phyloP scores from a whole-genome alignment of 2,329 filamentous ascomycete genomes.

The Dothistroma pini region DNA sequence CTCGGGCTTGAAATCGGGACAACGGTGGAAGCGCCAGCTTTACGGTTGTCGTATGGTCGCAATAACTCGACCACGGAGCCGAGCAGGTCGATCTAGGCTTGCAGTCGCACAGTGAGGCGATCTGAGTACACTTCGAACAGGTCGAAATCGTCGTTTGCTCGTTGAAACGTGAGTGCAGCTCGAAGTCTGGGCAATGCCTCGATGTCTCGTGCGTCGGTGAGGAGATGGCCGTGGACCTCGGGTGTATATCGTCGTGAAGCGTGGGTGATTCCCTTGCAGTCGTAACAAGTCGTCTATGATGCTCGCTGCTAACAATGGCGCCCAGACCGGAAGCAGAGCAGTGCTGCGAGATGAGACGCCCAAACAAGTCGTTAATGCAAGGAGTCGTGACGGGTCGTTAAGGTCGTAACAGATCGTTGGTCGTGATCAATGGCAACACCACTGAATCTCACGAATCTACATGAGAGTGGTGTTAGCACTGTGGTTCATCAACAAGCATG shows the following conservation, averaged over 20 bases:
- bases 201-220: not conserved
- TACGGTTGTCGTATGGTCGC: slow-evolving; percentile 53
- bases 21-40: slow-evolving; percentile 93
- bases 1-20: slow-evolving; percentile 77
- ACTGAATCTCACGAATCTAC: slow-evolving; percentile 25
- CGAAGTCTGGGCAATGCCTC: not conserved
- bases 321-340: slow-evolving; percentile 21
- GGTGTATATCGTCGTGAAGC: slow-evolving; percentile 9
- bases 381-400: slow-evolving; percentile 33
- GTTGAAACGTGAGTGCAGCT: not conserved
- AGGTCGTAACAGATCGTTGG: slow-evolving; percentile 35
- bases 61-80: slow-evolving; percentile 18
- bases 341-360: slow-evolving; percentile 26
- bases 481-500: not conserved
- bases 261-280: slow-evolving; percentile 15
- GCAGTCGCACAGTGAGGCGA: not conserved
- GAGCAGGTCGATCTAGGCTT: slow-evolving; percentile 10
- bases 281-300: slow-evolving; percentile 24
- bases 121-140: not conserved
- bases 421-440: slow-evolving; percentile 29
- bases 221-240: slow-evolving; percentile 10
- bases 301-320: slow-evolving; percentile 27
- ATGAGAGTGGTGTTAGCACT: slow-evolving; percentile 21
- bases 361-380: slow-evolving; percentile 35
- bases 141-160: slow-evolving; percentile 2